Percentiles rank a stretch among this genome's conserved stretches.
These are phyloP conservation scores for Aureobasidium sp. DNA, from an alignment of 2,329 filamentous ascomycete genomes.

Conservation along the genomic window DNA sequence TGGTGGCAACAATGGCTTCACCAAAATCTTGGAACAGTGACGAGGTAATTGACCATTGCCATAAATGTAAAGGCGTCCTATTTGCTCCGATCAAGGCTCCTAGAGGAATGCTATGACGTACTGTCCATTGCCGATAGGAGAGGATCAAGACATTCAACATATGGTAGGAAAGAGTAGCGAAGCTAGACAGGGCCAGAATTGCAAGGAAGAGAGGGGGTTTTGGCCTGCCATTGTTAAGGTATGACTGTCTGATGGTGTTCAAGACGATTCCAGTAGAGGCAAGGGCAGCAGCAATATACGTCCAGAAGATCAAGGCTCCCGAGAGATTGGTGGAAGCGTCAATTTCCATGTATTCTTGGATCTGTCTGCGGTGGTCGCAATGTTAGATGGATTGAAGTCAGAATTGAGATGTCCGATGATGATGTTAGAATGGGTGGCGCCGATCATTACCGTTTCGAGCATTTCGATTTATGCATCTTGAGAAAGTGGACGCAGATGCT, in stretches of 20 bases:
- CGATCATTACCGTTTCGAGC: not conserved
- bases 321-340: slow-evolving; percentile 20
- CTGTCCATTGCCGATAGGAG: slow-evolving; percentile 27
- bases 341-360: not conserved
- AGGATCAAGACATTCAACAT: slow-evolving; percentile 30
- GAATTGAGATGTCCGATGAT: not conserved
- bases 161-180: slow-evolving; percentile 27
- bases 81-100: slow-evolving; percentile 6
- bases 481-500: not conserved
- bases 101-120: not conserved
- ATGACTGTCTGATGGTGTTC: slow-evolving; percentile 13
- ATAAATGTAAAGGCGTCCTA: slow-evolving; percentile 18
- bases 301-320: slow-evolving; percentile 30
- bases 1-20: slow-evolving; percentile 24
- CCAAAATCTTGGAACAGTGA: slow-evolving; percentile 29
- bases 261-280: slow-evolving; percentile 20
- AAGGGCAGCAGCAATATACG: slow-evolving; percentile 28
- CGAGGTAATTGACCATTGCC: slow-evolving; percentile 29
- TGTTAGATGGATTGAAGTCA: not conserved
- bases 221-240: not conserved
- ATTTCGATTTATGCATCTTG: not conserved
- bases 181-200: slow-evolving; percentile 25
- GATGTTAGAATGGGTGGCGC: not conserved
- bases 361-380: no score
- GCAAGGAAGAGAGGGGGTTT: slow-evolving; percentile 19